phyloP scores from a whole-genome alignment of 164 flowering plant species.

The Stephania cephalantha region DNA sequence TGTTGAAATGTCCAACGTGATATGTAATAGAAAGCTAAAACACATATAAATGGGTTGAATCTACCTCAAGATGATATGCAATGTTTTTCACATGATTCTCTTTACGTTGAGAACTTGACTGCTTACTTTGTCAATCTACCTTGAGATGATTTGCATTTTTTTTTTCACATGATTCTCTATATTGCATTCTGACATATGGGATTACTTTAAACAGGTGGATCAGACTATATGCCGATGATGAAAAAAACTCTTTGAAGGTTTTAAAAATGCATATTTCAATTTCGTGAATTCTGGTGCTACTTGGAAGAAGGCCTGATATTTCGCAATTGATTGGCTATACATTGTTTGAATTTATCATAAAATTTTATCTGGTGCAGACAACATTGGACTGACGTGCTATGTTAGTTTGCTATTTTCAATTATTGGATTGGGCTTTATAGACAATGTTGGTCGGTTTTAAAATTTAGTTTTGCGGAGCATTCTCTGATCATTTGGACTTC shows the following conservation, averaged over 20 bases:
- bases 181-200: not conserved
- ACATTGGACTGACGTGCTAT: not conserved
- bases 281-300: conserved; percentile 79
- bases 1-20: not conserved
- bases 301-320: conserved; percentile 42
- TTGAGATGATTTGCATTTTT: not conserved
- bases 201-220: conserved; percentile 62
- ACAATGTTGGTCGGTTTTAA: not conserved
- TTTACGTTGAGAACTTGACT: not conserved
- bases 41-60: not conserved
- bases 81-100: not conserved
- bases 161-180: not conserved
- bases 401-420: not conserved
- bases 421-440: not conserved
- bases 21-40: not conserved
- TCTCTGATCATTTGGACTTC: not conserved
- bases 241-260: conserved; percentile 73
- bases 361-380: not conserved
- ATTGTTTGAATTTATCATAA: not conserved
- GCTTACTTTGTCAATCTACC: not conserved
- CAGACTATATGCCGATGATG: conserved; percentile 53
- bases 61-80: not conserved
- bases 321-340: not conserved
- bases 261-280: conserved; percentile 60
- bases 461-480: no score